Evolutionary conservation across 2,329 filamentous ascomycete species (phyloP).

Genomic region (Fonsecaea pugnacius): DNA sequence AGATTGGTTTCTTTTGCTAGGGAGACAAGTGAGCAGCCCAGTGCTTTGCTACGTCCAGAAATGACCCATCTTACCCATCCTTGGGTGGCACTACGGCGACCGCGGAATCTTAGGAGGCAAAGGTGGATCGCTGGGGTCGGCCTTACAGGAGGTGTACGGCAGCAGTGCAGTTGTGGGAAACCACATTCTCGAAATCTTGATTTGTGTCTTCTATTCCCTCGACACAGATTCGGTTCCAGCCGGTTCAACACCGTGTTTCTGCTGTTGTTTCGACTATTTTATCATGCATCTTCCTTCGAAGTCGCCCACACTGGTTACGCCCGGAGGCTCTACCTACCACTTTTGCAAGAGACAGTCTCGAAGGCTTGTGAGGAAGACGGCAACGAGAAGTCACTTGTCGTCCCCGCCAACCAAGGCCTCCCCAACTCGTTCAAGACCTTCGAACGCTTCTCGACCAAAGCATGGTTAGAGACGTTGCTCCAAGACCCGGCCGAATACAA

Average conservation of each 20-base stretch:
- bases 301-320: not conserved
- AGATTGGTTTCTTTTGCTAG: not conserved
- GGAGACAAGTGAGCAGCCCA: not conserved
- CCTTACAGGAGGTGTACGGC: slow-evolving; percentile 5
- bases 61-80: slow-evolving; percentile 19
- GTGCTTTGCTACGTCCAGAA: no score
- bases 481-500: slow-evolving; percentile 8
- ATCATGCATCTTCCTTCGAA: slow-evolving; percentile 31
- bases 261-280: slow-evolving; percentile 32
- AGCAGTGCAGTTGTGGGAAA: slow-evolving; percentile 24
- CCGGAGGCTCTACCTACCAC: slow-evolving; percentile 1
- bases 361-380: not conserved
- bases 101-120: slow-evolving; percentile 14
- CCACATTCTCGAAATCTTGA: slow-evolving; percentile 18
- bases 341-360: not conserved
- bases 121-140: slow-evolving; percentile 16
- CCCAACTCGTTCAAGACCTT: slow-evolving; percentile 20
- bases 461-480: slow-evolving; percentile 17
- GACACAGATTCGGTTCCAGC: slow-evolving; percentile 30
- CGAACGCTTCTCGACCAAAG: slow-evolving; percentile 23
- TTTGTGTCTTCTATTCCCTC: slow-evolving; percentile 26
- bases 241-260: slow-evolving; percentile 31
- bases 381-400: not conserved
- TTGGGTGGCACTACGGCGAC: slow-evolving; percentile 13
- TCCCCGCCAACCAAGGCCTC: not conserved